phyloP scores from a whole-genome alignment of 305 asterid species.

The Fraxinus dipetala region DNA sequence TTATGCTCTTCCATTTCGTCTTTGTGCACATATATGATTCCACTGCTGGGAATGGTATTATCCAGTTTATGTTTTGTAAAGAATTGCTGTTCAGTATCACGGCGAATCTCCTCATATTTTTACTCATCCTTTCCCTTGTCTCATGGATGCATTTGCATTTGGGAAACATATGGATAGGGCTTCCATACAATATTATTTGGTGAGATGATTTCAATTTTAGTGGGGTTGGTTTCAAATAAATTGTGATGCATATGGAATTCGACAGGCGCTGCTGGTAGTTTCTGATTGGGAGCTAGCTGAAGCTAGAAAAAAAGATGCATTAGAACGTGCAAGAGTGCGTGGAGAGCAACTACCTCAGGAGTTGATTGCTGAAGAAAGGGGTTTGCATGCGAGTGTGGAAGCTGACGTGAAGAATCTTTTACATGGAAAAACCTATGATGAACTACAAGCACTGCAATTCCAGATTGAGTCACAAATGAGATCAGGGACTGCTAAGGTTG shows the following conservation, averaged over 20 bases:
- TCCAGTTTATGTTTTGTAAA: background rate
- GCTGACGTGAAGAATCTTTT: conserved; percentile 55
- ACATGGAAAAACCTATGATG: conserved; percentile 53
- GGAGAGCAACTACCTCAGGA: conserved; percentile 65
- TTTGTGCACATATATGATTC: background rate
- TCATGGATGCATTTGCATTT: background rate
- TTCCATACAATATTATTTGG: background rate
- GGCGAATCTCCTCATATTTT: background rate
- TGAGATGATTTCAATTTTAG: background rate
- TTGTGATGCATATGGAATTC: conserved; percentile 9
- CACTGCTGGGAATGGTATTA: background rate
- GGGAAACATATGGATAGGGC: background rate
- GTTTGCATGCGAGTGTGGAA: conserved; percentile 59
- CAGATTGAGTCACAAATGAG: conserved; percentile 67
- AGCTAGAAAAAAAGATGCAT: conserved; percentile 62
- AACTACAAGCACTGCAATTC: conserved; percentile 47
- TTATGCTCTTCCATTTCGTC: background rate
- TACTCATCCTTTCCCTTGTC: background rate
- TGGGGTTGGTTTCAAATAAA: background rate
- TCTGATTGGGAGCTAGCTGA: conserved; percentile 76
- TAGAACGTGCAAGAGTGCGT: conserved; percentile 68
- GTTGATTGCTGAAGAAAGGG: conserved; percentile 64
- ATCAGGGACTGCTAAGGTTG: conserved; percentile 72
- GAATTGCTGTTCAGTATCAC: background rate
- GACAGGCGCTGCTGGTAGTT: conserved; percentile 58